Conservation (phyloP, 1,139 yeast species). For the Yamadazyma atlantica region DNA sequence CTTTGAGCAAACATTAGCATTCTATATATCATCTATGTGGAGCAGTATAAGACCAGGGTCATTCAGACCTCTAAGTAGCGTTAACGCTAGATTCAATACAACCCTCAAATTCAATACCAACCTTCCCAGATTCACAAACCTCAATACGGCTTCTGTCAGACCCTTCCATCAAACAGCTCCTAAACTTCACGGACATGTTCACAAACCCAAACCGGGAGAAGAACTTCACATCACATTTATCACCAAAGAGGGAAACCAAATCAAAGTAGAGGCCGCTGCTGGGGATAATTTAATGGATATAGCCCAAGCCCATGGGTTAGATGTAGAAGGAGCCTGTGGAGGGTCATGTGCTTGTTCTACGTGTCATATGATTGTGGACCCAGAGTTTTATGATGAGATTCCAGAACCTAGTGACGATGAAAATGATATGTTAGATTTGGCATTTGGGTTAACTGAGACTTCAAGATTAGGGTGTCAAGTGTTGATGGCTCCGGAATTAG, state of each 20-base stretch:
- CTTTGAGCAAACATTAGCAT: neutral
- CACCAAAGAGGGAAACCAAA: constrained; percentile 85
- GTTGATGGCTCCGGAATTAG: constrained; percentile 82
- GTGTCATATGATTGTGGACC: constrained; percentile 94
- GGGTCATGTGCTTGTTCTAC: constrained; percentile 99
- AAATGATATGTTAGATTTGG: constrained; percentile 96
- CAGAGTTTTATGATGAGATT: constrained; percentile 83
- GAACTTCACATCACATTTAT: constrained; percentile 89
- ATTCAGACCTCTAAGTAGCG: neutral
- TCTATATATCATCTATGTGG: neutral
- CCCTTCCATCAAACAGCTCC: constrained; percentile 23
- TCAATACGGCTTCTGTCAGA: constrained; percentile 3
- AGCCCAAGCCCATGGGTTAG: constrained; percentile 90
- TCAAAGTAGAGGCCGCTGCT: constrained; percentile 80
- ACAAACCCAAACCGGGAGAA: constrained; percentile 91
- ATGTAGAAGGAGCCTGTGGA: constrained; percentile 99
- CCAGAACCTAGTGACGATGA: constrained; percentile 98
- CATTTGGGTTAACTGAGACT: constrained; percentile 95
- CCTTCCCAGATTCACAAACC: too few relatives aligned
- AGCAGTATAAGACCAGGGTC: neutral
- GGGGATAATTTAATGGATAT: constrained; percentile 92
- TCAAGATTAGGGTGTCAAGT: constrained; percentile 95
- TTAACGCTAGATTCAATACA: too few relatives aligned
- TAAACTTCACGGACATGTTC: constrained; percentile 73
- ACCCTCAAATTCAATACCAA: too few relatives aligned